phyloP scores from a whole-genome alignment of 169 alveolate species.

The Plasmodium ovale region DNA sequence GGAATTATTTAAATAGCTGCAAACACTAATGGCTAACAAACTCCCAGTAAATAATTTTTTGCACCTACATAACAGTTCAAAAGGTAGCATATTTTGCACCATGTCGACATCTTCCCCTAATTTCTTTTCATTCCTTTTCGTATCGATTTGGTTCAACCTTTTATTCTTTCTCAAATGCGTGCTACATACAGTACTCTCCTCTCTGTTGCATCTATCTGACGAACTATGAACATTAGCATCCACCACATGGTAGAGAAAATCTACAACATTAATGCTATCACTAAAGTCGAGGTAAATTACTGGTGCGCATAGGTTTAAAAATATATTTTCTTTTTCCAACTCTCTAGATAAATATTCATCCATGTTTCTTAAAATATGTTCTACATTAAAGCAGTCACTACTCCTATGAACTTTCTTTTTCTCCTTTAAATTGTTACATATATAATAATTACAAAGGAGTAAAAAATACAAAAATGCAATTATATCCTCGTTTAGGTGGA shows the following conservation, averaged over 20 bases:
- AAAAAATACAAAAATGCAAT: conserved; percentile 49
- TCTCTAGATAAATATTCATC: conserved; percentile 12
- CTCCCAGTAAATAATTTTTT: conserved; percentile 18
- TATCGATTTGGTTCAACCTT: too few species aligned
- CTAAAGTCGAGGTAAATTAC: conserved; percentile 47
- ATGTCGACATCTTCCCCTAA: neutral
- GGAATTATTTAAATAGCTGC: conserved; percentile 43
- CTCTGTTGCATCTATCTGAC: neutral
- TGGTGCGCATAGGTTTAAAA: conserved; percentile 49
- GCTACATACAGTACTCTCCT: neutral
- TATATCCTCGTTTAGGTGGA: conserved; percentile 5
- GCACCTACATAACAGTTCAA: conserved; percentile 10
- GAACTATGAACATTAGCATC: neutral
- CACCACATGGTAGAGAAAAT: neutral
- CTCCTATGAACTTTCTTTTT: neutral
- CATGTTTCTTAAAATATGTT: neutral
- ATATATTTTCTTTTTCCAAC: conserved; percentile 27
- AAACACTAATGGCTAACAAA: conserved; percentile 31
- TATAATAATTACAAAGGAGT: conserved; percentile 28
- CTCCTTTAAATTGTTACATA: neutral
- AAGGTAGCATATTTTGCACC: neutral
- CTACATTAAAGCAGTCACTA: neutral
- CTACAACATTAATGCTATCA: conserved; percentile 31
- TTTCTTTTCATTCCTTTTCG: neutral
- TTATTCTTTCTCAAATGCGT: neutral